These are phyloP conservation scores for Colletotrichum acutatum DNA, from an alignment of 2,329 filamentous ascomycete genomes.

Conservation along the genomic window DNA sequence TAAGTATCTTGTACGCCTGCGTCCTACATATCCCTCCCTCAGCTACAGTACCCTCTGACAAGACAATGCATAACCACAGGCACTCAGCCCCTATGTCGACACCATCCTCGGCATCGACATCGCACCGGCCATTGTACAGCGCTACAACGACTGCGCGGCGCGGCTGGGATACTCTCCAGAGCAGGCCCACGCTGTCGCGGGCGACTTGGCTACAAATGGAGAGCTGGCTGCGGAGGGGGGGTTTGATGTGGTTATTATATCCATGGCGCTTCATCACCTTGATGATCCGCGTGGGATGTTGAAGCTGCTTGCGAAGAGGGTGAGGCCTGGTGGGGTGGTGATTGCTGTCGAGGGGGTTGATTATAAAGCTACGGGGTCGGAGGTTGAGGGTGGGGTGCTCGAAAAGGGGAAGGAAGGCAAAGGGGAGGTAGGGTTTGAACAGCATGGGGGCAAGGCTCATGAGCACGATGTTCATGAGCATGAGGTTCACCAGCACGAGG, in stretches of 20 bases:
- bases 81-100: conserved; percentile 44
- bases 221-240: conserved; percentile 36
- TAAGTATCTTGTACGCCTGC: not conserved
- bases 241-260: conserved; percentile 48
- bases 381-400: conserved; percentile 14
- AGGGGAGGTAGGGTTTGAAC: not conserved
- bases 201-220: conserved; percentile 42
- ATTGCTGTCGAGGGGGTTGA: conserved; percentile 46
- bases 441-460: conserved; percentile 24
- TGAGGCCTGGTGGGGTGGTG: conserved; percentile 44
- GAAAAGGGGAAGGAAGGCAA: not conserved
- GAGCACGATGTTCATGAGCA: no score
- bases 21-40: not conserved
- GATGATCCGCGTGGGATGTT: conserved; percentile 43
- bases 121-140: conserved; percentile 44
- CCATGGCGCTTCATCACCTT: conserved; percentile 50
- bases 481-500: not conserved
- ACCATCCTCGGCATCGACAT: conserved; percentile 48
- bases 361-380: conserved; percentile 13
- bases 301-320: conserved; percentile 40
- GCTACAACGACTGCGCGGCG: conserved; percentile 45
- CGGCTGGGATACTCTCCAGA: conserved; percentile 38
- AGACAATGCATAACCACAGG: conserved; percentile 37
- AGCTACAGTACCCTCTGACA: not conserved
- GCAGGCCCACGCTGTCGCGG: conserved; percentile 45